Percentiles rank a stretch among this genome's conserved stretches.
Evolutionary conservation across 2,329 filamentous ascomycete species (phyloP).

Genomic region (Mollisiaceae sp.): DNA sequence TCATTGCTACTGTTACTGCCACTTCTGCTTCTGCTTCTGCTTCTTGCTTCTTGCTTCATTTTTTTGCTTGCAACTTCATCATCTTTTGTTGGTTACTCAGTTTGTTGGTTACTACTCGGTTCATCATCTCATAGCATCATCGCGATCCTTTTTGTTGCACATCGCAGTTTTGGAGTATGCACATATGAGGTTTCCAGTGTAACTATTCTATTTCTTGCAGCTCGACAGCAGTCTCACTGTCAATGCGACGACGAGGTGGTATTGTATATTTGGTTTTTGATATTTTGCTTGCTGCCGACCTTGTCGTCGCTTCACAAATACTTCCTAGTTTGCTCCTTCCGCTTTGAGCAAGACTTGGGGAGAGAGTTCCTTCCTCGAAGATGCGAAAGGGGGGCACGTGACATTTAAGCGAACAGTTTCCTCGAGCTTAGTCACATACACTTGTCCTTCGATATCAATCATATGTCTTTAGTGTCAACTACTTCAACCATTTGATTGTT

Average conservation of each 20-base stretch:
- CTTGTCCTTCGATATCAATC: not conserved
- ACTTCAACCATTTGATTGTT: too few species aligned
- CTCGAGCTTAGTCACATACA: not conserved
- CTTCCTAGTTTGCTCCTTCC: not conserved
- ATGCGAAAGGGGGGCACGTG: not conserved
- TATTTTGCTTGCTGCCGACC: not conserved
- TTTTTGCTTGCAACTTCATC: too few species aligned
- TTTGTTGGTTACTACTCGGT: too few species aligned
- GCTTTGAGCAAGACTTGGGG: not conserved
- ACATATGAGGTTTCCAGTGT: not conserved
- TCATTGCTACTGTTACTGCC: too few species aligned
- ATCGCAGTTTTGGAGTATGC: not conserved
- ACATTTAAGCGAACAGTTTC: not conserved
- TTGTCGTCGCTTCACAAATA: not conserved
- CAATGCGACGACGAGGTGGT: not conserved
- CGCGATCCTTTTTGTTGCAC: not conserved
- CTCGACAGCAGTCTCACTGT: not conserved
- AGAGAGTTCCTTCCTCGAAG: not conserved
- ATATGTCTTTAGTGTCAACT: too few species aligned
- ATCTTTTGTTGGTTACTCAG: too few species aligned
- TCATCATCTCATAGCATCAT: too few species aligned
- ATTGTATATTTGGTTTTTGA: not conserved
- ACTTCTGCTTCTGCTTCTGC: too few species aligned
- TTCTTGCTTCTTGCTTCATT: too few species aligned
- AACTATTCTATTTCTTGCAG: not conserved